Percentiles rank a stretch among this genome's conserved stretches.
Conservation (phyloP, 2,329 filamentous ascomycete species). For the Fusarium sp. region DNA sequence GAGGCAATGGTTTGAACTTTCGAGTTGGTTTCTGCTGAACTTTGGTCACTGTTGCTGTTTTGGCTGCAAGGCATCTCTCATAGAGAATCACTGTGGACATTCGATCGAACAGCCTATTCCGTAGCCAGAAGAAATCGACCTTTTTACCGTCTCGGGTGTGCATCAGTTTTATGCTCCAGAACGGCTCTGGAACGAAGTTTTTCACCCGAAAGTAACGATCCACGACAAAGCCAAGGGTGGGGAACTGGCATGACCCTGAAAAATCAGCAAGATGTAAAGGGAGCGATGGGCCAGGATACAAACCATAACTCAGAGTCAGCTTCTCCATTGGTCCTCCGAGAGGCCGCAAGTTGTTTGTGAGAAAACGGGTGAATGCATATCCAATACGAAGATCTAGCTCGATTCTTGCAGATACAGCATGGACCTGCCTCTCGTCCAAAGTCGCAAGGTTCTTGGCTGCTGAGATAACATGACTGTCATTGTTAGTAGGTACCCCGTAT, state of each 20-base stretch:
- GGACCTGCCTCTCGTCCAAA: slow-evolving; percentile 85
- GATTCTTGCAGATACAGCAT: slow-evolving; percentile 87
- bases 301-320: slow-evolving; percentile 82
- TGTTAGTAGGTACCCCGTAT: neutral
- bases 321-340: slow-evolving; percentile 73
- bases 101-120: slow-evolving; percentile 86
- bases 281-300: neutral
- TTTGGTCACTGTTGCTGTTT: slow-evolving; percentile 80
- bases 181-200: slow-evolving; percentile 90
- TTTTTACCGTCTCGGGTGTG: slow-evolving; percentile 80
- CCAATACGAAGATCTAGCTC: slow-evolving; percentile 94
- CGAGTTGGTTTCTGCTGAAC: slow-evolving; percentile 90
- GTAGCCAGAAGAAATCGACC: slow-evolving; percentile 84
- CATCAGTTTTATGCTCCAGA: slow-evolving; percentile 90
- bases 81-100: slow-evolving; percentile 82
- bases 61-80: slow-evolving; percentile 82
- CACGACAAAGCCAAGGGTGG: slow-evolving; percentile 94
- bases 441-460: slow-evolving; percentile 80
- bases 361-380: slow-evolving; percentile 88
- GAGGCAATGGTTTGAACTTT: slow-evolving; percentile 90
- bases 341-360: slow-evolving; percentile 78
- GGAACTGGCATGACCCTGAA: slow-evolving; percentile 90
- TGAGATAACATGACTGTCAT: slow-evolving; percentile 77
- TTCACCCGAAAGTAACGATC: slow-evolving; percentile 94
- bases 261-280: slow-evolving; percentile 1